A percentile compares a stretch with the other conserved stretches of the same genome.
phyloP scores from a whole-genome alignment of 352 stramenopile species.

The Phytopythium oedochilum region DNA sequence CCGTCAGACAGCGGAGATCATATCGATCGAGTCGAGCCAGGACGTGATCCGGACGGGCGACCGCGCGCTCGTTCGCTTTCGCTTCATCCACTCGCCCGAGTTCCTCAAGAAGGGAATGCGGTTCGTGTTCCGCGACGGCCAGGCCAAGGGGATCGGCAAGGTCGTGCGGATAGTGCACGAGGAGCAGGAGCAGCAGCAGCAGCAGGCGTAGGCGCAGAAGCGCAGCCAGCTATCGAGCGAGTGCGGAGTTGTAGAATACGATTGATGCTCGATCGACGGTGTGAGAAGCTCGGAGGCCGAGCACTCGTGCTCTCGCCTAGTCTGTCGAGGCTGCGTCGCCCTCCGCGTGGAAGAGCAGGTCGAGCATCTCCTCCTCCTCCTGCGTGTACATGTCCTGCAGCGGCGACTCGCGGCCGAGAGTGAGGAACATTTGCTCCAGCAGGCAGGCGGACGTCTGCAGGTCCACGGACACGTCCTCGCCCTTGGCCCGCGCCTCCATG shows the following conservation, averaged over 20 bases:
- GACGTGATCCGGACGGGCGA: slow-evolving; percentile 90
- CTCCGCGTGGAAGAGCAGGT: slow-evolving; percentile 36
- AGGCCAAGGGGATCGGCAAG: slow-evolving; percentile 96
- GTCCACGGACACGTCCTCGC: slow-evolving; percentile 49
- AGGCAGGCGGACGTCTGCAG: slow-evolving; percentile 64
- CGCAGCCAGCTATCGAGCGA: background rate
- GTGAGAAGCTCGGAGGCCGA: background rate
- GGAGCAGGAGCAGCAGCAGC: slow-evolving; percentile 12
- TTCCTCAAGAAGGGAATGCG: slow-evolving; percentile 95
- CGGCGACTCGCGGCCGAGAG: slow-evolving; percentile 46
- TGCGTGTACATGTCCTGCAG: slow-evolving; percentile 74
- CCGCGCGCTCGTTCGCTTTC: slow-evolving; percentile 85
- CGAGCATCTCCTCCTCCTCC: slow-evolving; percentile 71
- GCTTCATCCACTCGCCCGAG: slow-evolving; percentile 91
- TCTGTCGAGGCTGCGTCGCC: background rate
- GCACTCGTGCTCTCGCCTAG: background rate
- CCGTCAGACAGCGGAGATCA: slow-evolving; percentile 87
- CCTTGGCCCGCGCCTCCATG: slow-evolving; percentile 14
- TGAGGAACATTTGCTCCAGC: slow-evolving; percentile 57
- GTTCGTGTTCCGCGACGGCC: slow-evolving; percentile 98
- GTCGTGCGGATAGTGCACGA: slow-evolving; percentile 68
- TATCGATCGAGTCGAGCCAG: slow-evolving; percentile 78
- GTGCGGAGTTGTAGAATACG: slow-evolving; percentile 12
- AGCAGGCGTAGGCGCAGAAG: background rate
- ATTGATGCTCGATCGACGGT: background rate